Conservation (phyloP, 768 basidiomycete species). For the Tulasnella sp. region DNA sequence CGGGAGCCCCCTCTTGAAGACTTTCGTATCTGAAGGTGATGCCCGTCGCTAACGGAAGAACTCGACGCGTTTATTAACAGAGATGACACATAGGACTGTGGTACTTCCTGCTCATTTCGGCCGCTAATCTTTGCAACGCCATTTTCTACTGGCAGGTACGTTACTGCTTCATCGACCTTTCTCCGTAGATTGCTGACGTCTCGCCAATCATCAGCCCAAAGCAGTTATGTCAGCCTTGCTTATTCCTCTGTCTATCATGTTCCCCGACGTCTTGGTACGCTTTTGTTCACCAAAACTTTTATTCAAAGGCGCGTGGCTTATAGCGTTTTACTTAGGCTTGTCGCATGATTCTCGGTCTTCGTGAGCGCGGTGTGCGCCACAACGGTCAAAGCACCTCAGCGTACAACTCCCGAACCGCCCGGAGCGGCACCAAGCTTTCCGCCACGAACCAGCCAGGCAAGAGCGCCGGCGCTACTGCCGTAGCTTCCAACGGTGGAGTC, state of each 20-base stretch:
- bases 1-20: not conserved
- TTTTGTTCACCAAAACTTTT: not conserved
- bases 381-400: not conserved
- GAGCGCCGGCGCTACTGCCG: not conserved
- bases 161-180: not conserved
- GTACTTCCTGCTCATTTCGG: constrained; percentile 2
- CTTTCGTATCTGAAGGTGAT: constrained; percentile 1
- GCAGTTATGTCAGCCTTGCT: not conserved
- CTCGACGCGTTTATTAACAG: not conserved
- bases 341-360: constrained; percentile 2
- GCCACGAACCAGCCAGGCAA: not conserved
- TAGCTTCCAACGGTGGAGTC: not conserved
- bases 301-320: not conserved
- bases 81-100: not conserved
- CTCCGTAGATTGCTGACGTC: not conserved
- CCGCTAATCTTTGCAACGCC: constrained; percentile 3
- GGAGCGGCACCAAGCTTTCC: not conserved
- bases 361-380: not conserved
- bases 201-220: not conserved
- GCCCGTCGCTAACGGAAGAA: not conserved
- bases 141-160: constrained; percentile 8
- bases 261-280: not conserved
- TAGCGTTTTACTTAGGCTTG: not conserved
- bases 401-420: not conserved
- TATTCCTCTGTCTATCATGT: not conserved